These are phyloP conservation scores for Zangia roseola DNA, from an alignment of 768 basidiomycete genomes.

Conservation along the genomic window DNA sequence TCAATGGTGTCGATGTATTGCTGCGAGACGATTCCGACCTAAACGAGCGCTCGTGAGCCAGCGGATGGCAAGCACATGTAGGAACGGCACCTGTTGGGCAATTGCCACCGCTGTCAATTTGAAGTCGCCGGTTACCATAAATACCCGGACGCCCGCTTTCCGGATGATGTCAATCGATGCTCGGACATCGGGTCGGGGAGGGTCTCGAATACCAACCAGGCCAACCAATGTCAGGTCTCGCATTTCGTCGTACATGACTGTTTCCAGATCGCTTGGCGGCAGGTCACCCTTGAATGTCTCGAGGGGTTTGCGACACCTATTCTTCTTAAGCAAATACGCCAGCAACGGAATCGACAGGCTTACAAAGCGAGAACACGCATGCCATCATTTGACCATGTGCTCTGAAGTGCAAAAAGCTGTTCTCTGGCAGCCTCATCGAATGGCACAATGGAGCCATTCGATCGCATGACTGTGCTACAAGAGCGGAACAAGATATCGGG, in stretches of 20 bases:
- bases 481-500: conserved; percentile 51
- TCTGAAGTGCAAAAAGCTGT: conserved; percentile 31
- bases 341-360: not conserved
- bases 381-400: conserved; percentile 45
- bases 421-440: conserved; percentile 24
- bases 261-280: conserved; percentile 30
- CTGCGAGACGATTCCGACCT: conserved; percentile 45
- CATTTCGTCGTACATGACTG: conserved; percentile 39
- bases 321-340: not conserved
- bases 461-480: conserved; percentile 35
- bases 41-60: conserved; percentile 1
- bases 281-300: conserved; percentile 26
- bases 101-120: conserved; percentile 53
- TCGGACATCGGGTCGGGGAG: conserved; percentile 50
- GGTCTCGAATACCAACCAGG: conserved; percentile 54
- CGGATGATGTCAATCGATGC: conserved; percentile 46
- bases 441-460: conserved; percentile 34
- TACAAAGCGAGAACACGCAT: conserved; percentile 53
- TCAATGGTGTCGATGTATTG: conserved; percentile 35
- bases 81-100: conserved; percentile 39
- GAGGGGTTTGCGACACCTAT: conserved; percentile 32
- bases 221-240: conserved; percentile 46
- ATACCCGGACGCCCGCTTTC: conserved; percentile 50
- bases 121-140: conserved; percentile 61
- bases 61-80: not conserved